phyloP scores from a whole-genome alignment of 2,329 filamentous ascomycete species.

The Trichoderma harzianum region DNA sequence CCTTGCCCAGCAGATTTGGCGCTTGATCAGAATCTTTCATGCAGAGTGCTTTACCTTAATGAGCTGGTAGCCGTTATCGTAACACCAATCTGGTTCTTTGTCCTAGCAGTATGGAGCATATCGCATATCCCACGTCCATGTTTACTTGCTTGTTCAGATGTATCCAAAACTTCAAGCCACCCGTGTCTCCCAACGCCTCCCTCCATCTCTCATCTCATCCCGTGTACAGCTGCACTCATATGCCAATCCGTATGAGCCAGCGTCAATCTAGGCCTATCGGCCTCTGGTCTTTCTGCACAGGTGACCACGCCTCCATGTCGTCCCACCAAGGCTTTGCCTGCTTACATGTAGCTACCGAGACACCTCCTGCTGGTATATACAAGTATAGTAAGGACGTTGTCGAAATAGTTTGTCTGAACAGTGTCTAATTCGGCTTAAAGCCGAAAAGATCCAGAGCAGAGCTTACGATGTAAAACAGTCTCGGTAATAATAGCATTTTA shows the following conservation, averaged over 20 bases:
- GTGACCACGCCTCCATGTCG: conserved; percentile 10
- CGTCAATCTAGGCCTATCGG: background rate
- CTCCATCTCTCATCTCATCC: background rate
- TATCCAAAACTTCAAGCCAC: background rate
- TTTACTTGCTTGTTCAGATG: background rate
- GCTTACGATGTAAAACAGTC: background rate
- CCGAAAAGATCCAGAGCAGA: background rate
- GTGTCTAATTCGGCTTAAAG: background rate
- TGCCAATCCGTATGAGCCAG: background rate
- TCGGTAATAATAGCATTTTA: background rate
- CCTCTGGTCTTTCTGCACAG: background rate
- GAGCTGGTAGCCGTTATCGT: background rate
- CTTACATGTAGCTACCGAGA: background rate
- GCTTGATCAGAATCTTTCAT: background rate
- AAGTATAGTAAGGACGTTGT: background rate
- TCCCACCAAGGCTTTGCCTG: conserved; percentile 2
- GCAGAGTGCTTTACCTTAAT: background rate
- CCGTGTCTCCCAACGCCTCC: background rate
- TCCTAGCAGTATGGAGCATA: background rate
- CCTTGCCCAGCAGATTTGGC: background rate
- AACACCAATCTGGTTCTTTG: background rate
- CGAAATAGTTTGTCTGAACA: background rate
- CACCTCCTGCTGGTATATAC: background rate
- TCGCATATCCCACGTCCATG: background rate
- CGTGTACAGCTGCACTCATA: background rate